These are phyloP conservation scores for Ciborinia camelliae DNA, from an alignment of 2,329 filamentous ascomycete species.

Conservation along the genomic window DNA sequence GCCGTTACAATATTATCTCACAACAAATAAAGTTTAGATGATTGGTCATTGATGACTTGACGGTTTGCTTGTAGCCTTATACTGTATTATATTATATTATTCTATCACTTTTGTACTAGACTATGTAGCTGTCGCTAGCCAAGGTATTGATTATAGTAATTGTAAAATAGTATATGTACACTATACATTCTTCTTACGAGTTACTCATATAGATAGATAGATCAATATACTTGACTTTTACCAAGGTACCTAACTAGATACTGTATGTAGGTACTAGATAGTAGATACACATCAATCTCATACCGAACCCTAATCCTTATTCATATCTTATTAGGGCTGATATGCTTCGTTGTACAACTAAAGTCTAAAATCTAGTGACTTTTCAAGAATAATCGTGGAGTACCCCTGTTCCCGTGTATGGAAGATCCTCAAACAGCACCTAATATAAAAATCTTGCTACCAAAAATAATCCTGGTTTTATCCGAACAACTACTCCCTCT, in stretches of 20 bases:
- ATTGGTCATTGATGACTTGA: background rate
- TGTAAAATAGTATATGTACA: background rate
- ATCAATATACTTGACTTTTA: constrained; percentile 6
- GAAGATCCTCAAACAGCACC: constrained; percentile 37
- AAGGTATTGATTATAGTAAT: no score
- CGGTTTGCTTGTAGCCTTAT: no score
- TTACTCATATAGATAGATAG: no score
- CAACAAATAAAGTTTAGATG: background rate
- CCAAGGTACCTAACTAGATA: no score
- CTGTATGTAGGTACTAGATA: no score
- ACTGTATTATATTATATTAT: no score
- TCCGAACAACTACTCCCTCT: background rate
- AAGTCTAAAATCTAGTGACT: constrained; percentile 21
- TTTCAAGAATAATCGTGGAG: constrained; percentile 32
- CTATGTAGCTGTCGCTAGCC: background rate
- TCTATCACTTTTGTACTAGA: background rate
- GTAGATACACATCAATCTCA: background rate
- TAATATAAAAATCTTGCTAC: constrained; percentile 35
- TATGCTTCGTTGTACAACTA: constrained; percentile 32
- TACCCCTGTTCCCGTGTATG: constrained; percentile 24
- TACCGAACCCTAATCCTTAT: background rate
- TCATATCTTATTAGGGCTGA: constrained; percentile 33
- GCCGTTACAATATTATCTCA: background rate
- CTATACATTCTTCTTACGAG: no score
- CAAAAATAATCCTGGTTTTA: constrained; percentile 31